A percentile compares a stretch with the other conserved stretches of the same genome.
Conservation (phyloP, 208 protist species). For the Trypanosoma congolense region DNA sequence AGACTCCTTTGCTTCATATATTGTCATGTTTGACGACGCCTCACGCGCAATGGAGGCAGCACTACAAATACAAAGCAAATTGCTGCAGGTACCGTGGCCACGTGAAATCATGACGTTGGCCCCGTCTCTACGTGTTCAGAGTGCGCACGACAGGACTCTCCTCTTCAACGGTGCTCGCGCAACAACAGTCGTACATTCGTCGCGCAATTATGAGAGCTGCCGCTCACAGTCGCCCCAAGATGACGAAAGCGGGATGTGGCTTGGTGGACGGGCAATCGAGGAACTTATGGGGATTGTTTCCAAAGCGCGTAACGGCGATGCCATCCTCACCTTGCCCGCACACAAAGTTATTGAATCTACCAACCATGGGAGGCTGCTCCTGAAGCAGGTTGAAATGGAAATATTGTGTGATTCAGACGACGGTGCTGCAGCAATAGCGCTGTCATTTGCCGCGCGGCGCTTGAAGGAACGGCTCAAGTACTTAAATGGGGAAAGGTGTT, state of each 20-base stretch:
- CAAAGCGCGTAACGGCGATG: conserved; percentile 52
- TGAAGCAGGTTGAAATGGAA: conserved; percentile 53
- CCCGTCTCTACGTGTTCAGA: conserved; percentile 57
- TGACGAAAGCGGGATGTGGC: conserved; percentile 16
- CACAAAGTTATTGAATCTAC: conserved; percentile 26
- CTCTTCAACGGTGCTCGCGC: conserved; percentile 75
- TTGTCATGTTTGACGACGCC: conserved; percentile 48
- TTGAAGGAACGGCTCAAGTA: conserved; percentile 16
- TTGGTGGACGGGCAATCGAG: conserved; percentile 56
- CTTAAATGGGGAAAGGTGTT: neutral
- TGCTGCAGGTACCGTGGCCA: conserved; percentile 52
- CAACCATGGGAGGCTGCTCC: conserved; percentile 41
- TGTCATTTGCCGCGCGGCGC: conserved; percentile 9
- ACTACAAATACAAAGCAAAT: conserved; percentile 44
- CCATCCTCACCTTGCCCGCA: conserved; percentile 40
- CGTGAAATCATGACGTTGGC: conserved; percentile 42
- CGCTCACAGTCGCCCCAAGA: neutral
- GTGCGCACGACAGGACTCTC: conserved; percentile 29
- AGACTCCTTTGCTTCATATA: conserved; percentile 48
- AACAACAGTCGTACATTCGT: conserved; percentile 52
- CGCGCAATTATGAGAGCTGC: conserved; percentile 30
- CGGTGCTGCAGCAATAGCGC: neutral
- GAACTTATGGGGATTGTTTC: conserved; percentile 38
- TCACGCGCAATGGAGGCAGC: conserved; percentile 58
- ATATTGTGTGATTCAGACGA: conserved; percentile 5